A percentile compares a stretch with the other conserved stretches of the same genome.
These are phyloP conservation scores for Termitomyces sp. DNA, from an alignment of 768 basidiomycete species.

Conservation along the genomic window DNA sequence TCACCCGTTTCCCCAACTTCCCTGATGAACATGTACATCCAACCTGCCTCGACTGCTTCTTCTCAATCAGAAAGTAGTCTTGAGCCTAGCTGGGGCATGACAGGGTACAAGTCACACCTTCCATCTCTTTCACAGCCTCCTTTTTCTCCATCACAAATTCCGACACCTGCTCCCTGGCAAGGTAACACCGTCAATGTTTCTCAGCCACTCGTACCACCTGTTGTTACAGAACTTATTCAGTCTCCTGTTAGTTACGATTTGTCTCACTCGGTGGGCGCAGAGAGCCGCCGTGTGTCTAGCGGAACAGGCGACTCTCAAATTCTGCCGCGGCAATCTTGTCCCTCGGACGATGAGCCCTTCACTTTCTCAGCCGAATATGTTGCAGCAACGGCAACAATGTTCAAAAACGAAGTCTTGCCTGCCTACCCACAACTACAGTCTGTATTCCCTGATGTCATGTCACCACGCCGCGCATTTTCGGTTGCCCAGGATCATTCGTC, in stretches of 20 bases:
- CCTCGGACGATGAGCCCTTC: constrained; percentile 30
- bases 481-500: constrained; percentile 11
- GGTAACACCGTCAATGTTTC: not conserved
- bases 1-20: constrained; percentile 18
- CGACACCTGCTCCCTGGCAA: constrained; percentile 2
- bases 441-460: constrained; percentile 8
- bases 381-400: constrained; percentile 27
- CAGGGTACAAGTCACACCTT: constrained; percentile 5
- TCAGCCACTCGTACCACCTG: not conserved
- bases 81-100: constrained; percentile 4
- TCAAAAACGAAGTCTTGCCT: constrained; percentile 27
- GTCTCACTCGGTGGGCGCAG: not conserved
- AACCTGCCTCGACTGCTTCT: constrained; percentile 2
- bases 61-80: not conserved
- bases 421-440: constrained; percentile 25
- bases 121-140: constrained; percentile 6
- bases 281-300: not conserved
- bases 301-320: not conserved
- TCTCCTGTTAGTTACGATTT: not conserved
- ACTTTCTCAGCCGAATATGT: constrained; percentile 30
- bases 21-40: constrained; percentile 4
- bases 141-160: not conserved
- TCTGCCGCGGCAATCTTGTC: constrained; percentile 12
- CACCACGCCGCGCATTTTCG: constrained; percentile 14
- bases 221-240: not conserved